Evolutionary conservation across 345 rosid species (phyloP), one percentile per base, ranked within the genome.

Genomic region (Acer yangbiense): DNA sequence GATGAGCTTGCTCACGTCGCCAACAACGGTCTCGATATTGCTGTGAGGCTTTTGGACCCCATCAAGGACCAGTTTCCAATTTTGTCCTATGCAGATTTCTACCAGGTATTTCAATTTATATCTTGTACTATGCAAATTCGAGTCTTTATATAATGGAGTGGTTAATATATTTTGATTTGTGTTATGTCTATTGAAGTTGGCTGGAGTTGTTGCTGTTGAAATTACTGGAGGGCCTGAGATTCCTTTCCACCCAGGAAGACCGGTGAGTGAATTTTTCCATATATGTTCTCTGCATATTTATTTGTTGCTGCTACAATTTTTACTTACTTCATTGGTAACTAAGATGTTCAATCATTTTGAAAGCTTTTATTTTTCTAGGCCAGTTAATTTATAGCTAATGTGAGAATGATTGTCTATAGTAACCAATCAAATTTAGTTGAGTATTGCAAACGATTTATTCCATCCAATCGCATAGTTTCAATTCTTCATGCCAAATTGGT

Each of bases 21-120:
- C 18, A 95, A 95, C 90, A 90, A 79, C 35, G 98, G 98, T 73
- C 97, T 95, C n/a, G 97, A 93, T 76, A 95, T 92, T 27, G 94
- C 99, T 27, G 74, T 93, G 6, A 86, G 94, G 79, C 90, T 92
- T 44, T 83, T 95, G 80, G 87, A 88, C 58, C 97, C 97, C 4
- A 83, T 95, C 83, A 90, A 93, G 82, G 87, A 85, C 2, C 78
- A 86, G 83, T 93, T 93, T 76, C 94, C 92, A 2, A 89, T 82
- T 52, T 64, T 95, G 62, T 87, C 98, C 6, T 90, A 85, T 57
- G 98, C 97, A 3, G 97, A 95, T 72, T 93, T 93, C 81, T 90
- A 91, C 76, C 97, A 93, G 92, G 98, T 90, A 23, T 3, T 7
- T 44, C 17, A 21, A 25, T 5, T 58, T 3, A 20, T 4, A 39